Base-by-base conservation (phyloP, 2,329 filamentous ascomycete species). In the Ramularia endophylla region DNA sequence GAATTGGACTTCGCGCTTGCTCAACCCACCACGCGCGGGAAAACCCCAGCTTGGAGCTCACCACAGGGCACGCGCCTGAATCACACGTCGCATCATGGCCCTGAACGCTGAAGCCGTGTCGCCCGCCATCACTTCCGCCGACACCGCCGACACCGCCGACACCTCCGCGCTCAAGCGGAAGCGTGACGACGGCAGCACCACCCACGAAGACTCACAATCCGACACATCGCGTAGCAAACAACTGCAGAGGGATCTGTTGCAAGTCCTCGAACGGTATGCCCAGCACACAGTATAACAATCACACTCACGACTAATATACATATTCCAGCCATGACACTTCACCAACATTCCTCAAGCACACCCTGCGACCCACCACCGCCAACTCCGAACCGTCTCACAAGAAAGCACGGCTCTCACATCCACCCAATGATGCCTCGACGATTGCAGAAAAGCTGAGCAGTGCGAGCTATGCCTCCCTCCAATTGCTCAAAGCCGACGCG, bases 271-370 rank as follows among this genome's bases (percentile, higher is more conserved):
- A 50, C 62, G 58, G 66, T 69, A 61, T n/a, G 44, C n/a, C 20
- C 8, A 16, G n/a, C n/a, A 11, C 47, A 33, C 22, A 29, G 4
- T 2, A n/a, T 27, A 16, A 37, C 22, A 13, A 19, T 18, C 5
- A 31, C n/a, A 12, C 4, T 18, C 22, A 36, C 8, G 27, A 8
- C 5, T 35, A 37, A 46, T 56, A 22, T n/a, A 58, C 33, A 12
- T n/a, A 7, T 19, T 35, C 8, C 35, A 60, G 58, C 27, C 35
- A 58, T 43, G 70, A 73, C 52, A 68, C 66, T 2, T 55, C 60
- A 8, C 68, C 70, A 13, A 71, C 70, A 13, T 66, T 72, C 45
- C 61, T 74, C 34, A 48, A 65, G 20, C 60, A 65, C 40, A 47
- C 63, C 13, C 50, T 71, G 58, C 22, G 22, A 25, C 49, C 52